Base-by-base conservation (phyloP, 495 filamentous ascomycete species). In the Penicillium taxi region DNA sequence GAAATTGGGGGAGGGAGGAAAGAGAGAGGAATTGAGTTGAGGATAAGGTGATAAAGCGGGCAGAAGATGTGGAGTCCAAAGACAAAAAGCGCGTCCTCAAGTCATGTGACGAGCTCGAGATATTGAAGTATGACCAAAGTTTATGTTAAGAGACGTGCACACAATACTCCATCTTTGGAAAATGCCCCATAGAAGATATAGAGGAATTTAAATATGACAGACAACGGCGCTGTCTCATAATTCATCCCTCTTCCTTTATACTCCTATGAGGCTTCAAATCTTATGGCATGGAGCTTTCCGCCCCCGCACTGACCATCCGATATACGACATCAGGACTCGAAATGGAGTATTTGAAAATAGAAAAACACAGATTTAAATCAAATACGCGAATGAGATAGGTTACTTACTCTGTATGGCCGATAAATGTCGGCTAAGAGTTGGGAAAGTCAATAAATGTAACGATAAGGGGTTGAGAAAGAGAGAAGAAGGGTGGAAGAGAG, bases 341-440 rank as follows among this genome's bases (percentile, higher is more conserved):
- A 38, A 38, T 27, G 15, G 15, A 35, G 17, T 35, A 25, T 16
- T 23, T 9, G 37, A 18, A 24, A 39, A 25, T 30, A 16, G 34
- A 35, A 32, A 9, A 26, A 43, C 9, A 45, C 15, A 45, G 35
- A 13, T 35, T 20, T 27, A 13, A 34, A 31, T 13, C 31, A 26
- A 39, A 28, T 35, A 30, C n/a, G n/a, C n/a, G n/a, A 41, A 40
- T 33, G 16, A 27, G 44, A 16, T 43, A 21, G 20, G 1, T 13
- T n/a, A 74, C 71, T 69, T 65, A 74, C 71, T 63, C 66, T 64
- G 48, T 61, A 64, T 46, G 71, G 71, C 26, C 71, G 71, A 59
- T 74, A 74, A 26, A 73, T 66, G 69, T 74, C 71, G 48, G 67
- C 70, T 69, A 53, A 48, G 48, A 52, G 24, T 32, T 9, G 9